These are phyloP conservation scores for Sporothrix schenckii DNA, from an alignment of 2,329 filamentous ascomycete species.

Conservation along the genomic window DNA sequence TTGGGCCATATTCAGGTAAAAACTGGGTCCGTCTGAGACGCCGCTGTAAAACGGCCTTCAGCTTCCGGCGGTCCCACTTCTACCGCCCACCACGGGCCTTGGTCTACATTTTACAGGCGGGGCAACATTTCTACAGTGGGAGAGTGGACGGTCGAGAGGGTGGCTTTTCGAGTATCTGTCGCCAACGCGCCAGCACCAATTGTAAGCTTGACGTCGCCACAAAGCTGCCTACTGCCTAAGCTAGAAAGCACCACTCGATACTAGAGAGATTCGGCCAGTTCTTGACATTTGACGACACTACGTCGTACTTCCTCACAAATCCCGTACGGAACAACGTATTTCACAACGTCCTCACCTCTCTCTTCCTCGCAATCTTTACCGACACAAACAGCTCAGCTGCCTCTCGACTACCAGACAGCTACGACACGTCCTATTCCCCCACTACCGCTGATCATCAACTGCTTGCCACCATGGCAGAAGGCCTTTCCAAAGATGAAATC, in stretches of 20 bases:
- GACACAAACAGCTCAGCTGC: not conserved
- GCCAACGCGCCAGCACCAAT: not conserved
- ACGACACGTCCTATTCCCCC: not conserved
- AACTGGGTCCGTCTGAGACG: not conserved
- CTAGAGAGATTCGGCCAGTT: not conserved
- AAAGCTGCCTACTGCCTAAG: constrained; percentile 33
- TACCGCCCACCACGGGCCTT: not conserved
- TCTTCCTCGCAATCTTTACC: not conserved
- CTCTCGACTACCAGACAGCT: not conserved
- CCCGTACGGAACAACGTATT: not conserved
- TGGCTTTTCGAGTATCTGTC: not conserved
- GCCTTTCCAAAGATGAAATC: constrained; percentile 33
- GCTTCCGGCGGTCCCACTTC: constrained; percentile 20
- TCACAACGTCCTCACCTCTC: not conserved
- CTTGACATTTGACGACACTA: not conserved
- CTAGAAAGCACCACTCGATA: not conserved
- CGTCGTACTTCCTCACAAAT: not conserved
- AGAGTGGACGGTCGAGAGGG: too few relatives aligned
- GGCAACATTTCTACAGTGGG: not conserved
- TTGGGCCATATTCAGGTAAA: not conserved
- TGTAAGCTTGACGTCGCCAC: constrained; percentile 33
- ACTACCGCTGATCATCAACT: not conserved
- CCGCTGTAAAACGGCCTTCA: too few relatives aligned
- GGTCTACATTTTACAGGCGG: not conserved
- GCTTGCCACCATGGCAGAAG: constrained; percentile 29